These are phyloP conservation scores for Pyrenula aspistea DNA, from an alignment of 495 filamentous ascomycete genomes.

Conservation along the genomic window DNA sequence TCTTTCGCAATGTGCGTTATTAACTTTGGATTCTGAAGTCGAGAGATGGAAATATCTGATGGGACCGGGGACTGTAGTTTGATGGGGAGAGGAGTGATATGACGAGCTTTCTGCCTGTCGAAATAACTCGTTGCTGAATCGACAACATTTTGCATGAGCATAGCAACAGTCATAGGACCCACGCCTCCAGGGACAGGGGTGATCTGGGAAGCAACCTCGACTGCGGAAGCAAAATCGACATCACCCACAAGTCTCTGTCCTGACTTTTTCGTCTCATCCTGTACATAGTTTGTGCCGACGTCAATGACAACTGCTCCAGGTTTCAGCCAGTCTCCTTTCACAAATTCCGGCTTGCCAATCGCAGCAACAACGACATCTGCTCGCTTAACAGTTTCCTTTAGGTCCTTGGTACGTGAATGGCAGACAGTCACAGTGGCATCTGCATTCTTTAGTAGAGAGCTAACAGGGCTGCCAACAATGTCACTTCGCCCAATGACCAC, in stretches of 20 bases:
- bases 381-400: constrained; percentile 60
- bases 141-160: constrained; percentile 89
- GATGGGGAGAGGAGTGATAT: constrained; percentile 66
- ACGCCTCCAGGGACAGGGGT: constrained; percentile 96
- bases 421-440: constrained; percentile 95
- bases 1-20: constrained; percentile 76
- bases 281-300: constrained; percentile 92
- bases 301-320: constrained; percentile 90
- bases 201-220: constrained; percentile 82
- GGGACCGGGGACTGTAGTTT: constrained; percentile 67
- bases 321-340: constrained; percentile 94
- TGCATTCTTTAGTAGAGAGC: constrained; percentile 86
- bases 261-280: constrained; percentile 88
- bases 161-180: constrained; percentile 96
- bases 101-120: constrained; percentile 64
- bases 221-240: constrained; percentile 81
- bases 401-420: constrained; percentile 71
- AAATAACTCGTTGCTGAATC: constrained; percentile 70
- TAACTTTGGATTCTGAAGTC: constrained; percentile 78
- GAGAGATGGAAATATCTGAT: constrained; percentile 86
- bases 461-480: constrained; percentile 93
- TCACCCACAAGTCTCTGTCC: constrained; percentile 91
- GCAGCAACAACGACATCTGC: constrained; percentile 89
- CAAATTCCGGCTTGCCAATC: constrained; percentile 75
- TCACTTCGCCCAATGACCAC: constrained; percentile 93